Evolutionary conservation across 1,284 basidiomycete genomes (phyloP), one percentile per base, ranked within the genome.

Genomic region (Papiliotrema terrestris): DNA sequence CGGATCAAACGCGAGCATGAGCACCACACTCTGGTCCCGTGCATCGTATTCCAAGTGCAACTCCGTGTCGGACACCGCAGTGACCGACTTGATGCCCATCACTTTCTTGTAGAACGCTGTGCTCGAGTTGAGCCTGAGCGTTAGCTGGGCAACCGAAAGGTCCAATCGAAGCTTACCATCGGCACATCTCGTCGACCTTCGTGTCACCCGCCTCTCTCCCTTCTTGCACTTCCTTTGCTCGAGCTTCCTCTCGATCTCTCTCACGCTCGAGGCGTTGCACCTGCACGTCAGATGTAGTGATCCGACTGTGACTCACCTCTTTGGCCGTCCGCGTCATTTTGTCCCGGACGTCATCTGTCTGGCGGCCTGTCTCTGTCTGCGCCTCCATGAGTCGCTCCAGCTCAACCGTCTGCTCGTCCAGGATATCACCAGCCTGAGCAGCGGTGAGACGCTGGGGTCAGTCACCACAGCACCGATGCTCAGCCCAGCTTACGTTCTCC

Each of bases 321-420:
- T 82, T 77, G 26, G 82, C 81, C 17, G 79, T 80, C 2, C 70
- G 73, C 63, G 86, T 85, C 22, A 90, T 74, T 23, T 78, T 77
- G 25, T 82, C 82, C 62, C 85, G 83, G 17, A 83, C 78, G 4
- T 72, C 76, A 19, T 83, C 82, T n/a, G 86, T 79, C 48, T 70
- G 71, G 39, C 71, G 68, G 20, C 79, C 79, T 20, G 81, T 65
- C 11, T 63, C 61, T 46, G 80, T 79, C 9, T 82, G 73, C 49
- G 84, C 79, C 45, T 87, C 85, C 43, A 83, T 84, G 32, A 88
- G 75, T n/a, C 72, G 74, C 66, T 89, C 85, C 82, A 92, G 87
- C 67, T 88, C 83, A 11, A 75, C 79, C 14, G 86, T 82, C 66
- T 91, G 89, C 17, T 80, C 79, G 11, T 84, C 84, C 2, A 91